Percentiles rank a stretch among this genome's conserved stretches.
phyloP scores from a whole-genome alignment of 2,329 filamentous ascomycete genomes.

The Huntiella savannae region DNA sequence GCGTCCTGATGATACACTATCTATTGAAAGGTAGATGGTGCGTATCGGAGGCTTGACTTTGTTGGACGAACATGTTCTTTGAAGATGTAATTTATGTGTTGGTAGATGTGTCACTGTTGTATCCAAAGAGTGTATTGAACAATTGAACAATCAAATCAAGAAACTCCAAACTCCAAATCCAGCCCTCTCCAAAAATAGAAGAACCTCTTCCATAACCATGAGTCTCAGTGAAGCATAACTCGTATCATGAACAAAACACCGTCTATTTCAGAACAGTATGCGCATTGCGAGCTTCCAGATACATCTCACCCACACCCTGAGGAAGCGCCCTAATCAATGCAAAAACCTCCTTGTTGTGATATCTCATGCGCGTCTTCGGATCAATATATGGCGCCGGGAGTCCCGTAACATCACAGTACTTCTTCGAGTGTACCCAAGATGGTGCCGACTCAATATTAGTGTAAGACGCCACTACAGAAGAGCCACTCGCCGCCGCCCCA shows the following conservation, averaged over 20 bases:
- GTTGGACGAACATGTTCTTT: constrained; percentile 52
- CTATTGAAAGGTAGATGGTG: constrained; percentile 59
- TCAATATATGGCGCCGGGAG: constrained; percentile 82
- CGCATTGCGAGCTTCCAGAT: constrained; percentile 73
- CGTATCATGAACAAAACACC: not conserved
- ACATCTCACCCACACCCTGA: constrained; percentile 70
- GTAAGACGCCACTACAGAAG: constrained; percentile 40
- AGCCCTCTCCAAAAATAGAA: too few species aligned
- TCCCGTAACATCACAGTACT: constrained; percentile 92
- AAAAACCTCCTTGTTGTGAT: constrained; percentile 88
- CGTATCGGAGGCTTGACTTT: constrained; percentile 94
- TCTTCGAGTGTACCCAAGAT: constrained; percentile 63
- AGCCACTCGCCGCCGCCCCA: not conserved
- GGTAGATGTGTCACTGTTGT: not conserved
- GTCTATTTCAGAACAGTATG: constrained; percentile 78
- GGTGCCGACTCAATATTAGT: constrained; percentile 94
- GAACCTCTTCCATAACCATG: too few species aligned
- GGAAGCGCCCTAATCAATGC: constrained; percentile 59
- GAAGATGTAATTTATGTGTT: not conserved
- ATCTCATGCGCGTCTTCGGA: constrained; percentile 82
- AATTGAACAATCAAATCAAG: not conserved
- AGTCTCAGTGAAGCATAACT: not conserved
- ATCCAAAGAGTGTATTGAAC: not conserved
- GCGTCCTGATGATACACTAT: constrained; percentile 65
- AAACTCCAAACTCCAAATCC: not conserved